phyloP scores from a whole-genome alignment of 257 asterid genomes.

The Nicotiana attenuata region DNA sequence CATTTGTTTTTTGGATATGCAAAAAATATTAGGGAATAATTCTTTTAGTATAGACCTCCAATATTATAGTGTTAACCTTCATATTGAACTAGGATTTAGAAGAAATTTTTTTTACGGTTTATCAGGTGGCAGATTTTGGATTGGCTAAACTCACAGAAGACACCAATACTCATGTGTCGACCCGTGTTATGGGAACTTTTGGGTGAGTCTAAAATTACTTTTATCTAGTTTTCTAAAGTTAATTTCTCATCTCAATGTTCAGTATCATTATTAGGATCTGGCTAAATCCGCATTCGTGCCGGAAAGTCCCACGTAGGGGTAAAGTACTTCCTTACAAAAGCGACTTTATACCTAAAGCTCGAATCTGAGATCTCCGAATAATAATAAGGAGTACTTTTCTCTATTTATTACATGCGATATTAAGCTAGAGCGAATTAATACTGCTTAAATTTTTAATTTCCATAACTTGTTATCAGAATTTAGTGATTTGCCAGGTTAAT shows the following conservation, averaged over 20 bases:
- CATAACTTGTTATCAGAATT: not conserved
- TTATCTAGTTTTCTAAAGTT: not conserved
- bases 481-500: not conserved
- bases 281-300: no score
- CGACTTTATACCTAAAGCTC: no score
- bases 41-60: not conserved
- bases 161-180: slow-evolving; percentile 75
- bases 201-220: slow-evolving; percentile 37
- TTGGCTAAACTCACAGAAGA: slow-evolving; percentile 84
- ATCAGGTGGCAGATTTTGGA: slow-evolving; percentile 93
- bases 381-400: no score
- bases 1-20: not conserved
- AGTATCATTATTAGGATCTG: no score
- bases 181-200: slow-evolving; percentile 96
- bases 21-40: not conserved
- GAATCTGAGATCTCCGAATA: no score
- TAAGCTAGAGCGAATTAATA: no score
- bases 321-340: no score
- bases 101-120: not conserved
- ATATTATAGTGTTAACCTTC: not conserved
- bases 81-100: not conserved
- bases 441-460: no score
- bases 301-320: no score
- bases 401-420: no score
- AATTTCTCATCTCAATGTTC: no score